These are phyloP conservation scores for Irpex sp. DNA, from an alignment of 1,284 basidiomycete genomes.

Conservation along the genomic window DNA sequence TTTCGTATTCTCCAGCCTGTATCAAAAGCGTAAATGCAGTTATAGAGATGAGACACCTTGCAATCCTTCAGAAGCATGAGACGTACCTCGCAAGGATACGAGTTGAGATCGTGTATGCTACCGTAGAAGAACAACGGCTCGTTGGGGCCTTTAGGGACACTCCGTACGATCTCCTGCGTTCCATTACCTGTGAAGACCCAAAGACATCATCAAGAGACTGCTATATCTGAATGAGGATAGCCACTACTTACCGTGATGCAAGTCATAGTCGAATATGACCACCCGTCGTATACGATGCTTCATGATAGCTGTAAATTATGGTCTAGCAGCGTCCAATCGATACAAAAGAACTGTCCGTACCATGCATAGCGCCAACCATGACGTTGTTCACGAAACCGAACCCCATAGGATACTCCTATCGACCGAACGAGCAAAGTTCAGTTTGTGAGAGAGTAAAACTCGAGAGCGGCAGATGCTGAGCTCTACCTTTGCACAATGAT, in stretches of 20 bases:
- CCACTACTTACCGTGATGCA: slow-evolving; percentile 74
- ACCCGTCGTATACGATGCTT: slow-evolving; percentile 79
- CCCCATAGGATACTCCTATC: slow-evolving; percentile 72
- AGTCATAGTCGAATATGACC: slow-evolving; percentile 90
- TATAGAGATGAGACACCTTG: too few species aligned
- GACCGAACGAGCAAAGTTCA: background rate
- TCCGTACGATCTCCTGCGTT: slow-evolving; percentile 88
- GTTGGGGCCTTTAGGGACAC: slow-evolving; percentile 83
- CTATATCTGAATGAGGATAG: background rate
- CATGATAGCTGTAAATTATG: slow-evolving; percentile 52
- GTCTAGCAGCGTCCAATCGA: background rate
- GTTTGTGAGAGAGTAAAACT: background rate
- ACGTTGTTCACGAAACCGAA: slow-evolving; percentile 97
- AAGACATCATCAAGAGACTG: background rate
- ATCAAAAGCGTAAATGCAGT: background rate
- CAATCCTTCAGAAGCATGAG: too few species aligned
- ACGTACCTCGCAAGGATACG: slow-evolving; percentile 87
- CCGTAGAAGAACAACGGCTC: slow-evolving; percentile 82
- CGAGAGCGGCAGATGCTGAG: too few species aligned
- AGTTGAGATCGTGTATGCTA: slow-evolving; percentile 87
- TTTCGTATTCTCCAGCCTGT: slow-evolving; percentile 74
- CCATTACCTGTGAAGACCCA: slow-evolving; percentile 68
- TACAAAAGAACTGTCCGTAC: slow-evolving; percentile 34
- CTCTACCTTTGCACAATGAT: slow-evolving; percentile 77
- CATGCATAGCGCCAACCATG: slow-evolving; percentile 86